Evolutionary conservation across 2,329 filamentous ascomycete species (phyloP).

Genomic region (Coleophoma cylindrospora): DNA sequence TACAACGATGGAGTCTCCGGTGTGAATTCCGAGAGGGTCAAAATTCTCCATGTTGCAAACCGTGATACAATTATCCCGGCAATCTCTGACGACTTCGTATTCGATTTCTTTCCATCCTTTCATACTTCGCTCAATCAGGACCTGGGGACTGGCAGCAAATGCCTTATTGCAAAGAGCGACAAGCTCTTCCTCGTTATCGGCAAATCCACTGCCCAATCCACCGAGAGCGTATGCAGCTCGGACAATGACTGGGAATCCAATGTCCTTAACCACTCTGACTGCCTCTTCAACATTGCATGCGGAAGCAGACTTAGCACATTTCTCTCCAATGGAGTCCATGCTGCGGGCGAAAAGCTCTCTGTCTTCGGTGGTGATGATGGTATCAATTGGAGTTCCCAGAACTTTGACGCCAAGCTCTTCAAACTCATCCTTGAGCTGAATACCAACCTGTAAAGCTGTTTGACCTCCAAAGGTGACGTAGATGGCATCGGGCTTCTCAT

Average conservation of each 20-base stretch:
- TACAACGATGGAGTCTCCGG: slow-evolving; percentile 96
- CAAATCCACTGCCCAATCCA: slow-evolving; percentile 92
- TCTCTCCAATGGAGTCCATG: slow-evolving; percentile 98
- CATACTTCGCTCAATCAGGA: slow-evolving; percentile 97
- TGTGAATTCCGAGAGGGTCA: slow-evolving; percentile 95
- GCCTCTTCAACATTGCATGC: slow-evolving; percentile 87
- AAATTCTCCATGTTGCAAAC: slow-evolving; percentile 99
- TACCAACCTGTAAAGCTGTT: slow-evolving; percentile 93
- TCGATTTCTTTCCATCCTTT: slow-evolving; percentile 99
- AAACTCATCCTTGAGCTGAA: slow-evolving; percentile 96
- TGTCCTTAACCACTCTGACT: slow-evolving; percentile 79
- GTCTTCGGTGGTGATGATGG: slow-evolving; percentile 97
- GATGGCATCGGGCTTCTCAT: slow-evolving; percentile 92
- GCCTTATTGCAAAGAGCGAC: slow-evolving; percentile 89
- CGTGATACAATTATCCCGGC: slow-evolving; percentile 96
- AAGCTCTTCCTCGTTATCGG: slow-evolving; percentile 78
- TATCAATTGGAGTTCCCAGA: slow-evolving; percentile 92
- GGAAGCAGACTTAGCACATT: slow-evolving; percentile 95
- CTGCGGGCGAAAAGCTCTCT: slow-evolving; percentile 94
- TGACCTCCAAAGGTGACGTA: slow-evolving; percentile 98
- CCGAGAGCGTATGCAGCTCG: slow-evolving; percentile 94
- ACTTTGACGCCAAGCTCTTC: slow-evolving; percentile 89
- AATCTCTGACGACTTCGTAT: slow-evolving; percentile 96
- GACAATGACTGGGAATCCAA: slow-evolving; percentile 95
- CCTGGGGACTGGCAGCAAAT: slow-evolving; percentile 90